Base-by-base conservation (phyloP, 2,329 filamentous ascomycete species). In the Xylariaceae sp. region DNA sequence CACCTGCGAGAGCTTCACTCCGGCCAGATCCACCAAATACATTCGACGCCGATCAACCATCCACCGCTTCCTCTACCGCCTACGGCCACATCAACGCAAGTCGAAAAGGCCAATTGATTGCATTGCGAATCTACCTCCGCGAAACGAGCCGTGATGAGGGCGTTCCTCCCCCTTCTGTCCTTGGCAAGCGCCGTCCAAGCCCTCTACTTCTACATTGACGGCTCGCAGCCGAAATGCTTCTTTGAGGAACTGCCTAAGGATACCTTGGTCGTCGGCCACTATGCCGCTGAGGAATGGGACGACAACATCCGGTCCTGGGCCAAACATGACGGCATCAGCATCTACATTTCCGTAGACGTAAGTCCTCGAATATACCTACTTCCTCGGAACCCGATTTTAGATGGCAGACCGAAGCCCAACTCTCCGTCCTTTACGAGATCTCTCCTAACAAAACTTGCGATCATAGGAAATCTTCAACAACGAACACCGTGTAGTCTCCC, bases 241-340 rank as follows among this genome's bases (percentile, higher is more conserved):
- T 95, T 87, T 71, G 93, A 98, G 72, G 91, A 97, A 68, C 79
- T 98, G 45, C 90, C 93, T 52, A 96, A 97, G 74, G 91, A 95
- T 66, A 97, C 93, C 12, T 73, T 98, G 44, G 91, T 98, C 42
- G 90, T 96, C 45, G 93, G 93, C 54, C 85, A 93, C 69, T 98
- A 90, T 74, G 81, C 77, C 41, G 88, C 89, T 38, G 85, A 93
- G 67, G 86, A 94, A 65, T 93, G 81, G 72, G 83, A 93, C 65
- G 78, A 87, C 43, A 71, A 82, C 53, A 69, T 73, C 43, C 78
- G 79, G 53, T 64, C 70, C 38, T 97, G 88, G 79, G 67, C 74
- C 39, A 74, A 84, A 60, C 87, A 93, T 64, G 75, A 82, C 50
- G 83, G 83, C 51, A 73, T 95, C 48, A 84, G 78, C 68, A 85